Evolutionary conservation across 257 asterid genomes (phyloP), one percentile per base, ranked within the genome.

Genomic region (Capsicum pubescens): DNA sequence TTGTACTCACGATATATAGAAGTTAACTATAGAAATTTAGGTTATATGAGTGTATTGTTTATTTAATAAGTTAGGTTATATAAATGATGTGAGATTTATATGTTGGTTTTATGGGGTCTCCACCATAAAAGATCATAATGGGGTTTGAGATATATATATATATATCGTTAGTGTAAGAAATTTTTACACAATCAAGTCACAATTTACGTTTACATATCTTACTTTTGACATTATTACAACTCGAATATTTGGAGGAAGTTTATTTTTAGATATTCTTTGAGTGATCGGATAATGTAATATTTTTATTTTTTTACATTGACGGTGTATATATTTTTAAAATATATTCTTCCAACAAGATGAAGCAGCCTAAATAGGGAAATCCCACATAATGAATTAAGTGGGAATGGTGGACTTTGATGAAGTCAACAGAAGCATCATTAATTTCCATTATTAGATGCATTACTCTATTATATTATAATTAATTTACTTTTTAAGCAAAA

Each of bases 331-430:
- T 66, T 66, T 66, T 66, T 6, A 5, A 16, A 69, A 15, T 15
- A 15, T 0, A 15, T 69, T 72, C 11, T 50, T 14, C 10, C 15
- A 0, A 26, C 63, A 76, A 76, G 13, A 76, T 76, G 63, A 76
- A 76, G 81, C 83, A 83, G 92, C 92, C 90, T 86, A 87, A 92
- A 93, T 84, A 92, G 91, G 94, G 78, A 93, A 89, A 78, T 55
- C 85, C 94, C 91, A 93, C 97, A 84, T 83, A 16, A 81, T 8
- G 42, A 67, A 26, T 26, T 26, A 26, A 88, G 92, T 90, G 97
- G 94, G 79, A 87, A 59, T 83, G 81, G 64, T 48, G 66, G 82
- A 74, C 81, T 74, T 74, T 88, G 85, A 83, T 50, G 19, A 84
- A 90, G 88, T 90, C 88, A 92, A 87, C 89, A 78, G 72, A 55